Base-by-base conservation (phyloP, 768 basidiomycete genomes). In the Atractiella rhizophila region DNA sequence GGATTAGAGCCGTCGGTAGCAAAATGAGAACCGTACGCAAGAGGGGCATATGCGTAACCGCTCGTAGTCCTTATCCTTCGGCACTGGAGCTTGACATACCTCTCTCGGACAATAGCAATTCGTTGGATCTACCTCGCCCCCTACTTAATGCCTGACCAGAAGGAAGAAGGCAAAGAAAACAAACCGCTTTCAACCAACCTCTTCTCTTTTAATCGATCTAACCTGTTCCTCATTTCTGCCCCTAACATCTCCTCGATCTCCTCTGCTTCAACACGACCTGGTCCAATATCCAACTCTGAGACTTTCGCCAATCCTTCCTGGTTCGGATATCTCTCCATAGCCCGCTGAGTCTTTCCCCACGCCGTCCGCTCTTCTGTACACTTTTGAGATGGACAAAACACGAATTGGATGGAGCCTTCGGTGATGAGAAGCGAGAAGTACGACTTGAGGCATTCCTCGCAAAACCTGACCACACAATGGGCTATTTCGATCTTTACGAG, bases 401-500 rank as follows among this genome's bases (percentile, higher is more conserved):
- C 51, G 5, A 40, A 40, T 26, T 44, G 24, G 1, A 52, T 48
- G 15, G 52, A 37, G 4, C 53, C 53, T 37, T 54, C 53, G 18
- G 44, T 42, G 39, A 54, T 54, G 19, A 50, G 43, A 10, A 54
- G 39, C 24, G 38, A 35, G 37, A 48, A 54, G 35, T 50, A 54
- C 30, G 42, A 40, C 20, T 23, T 7, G n/a, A 52, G 39, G 41
- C 51, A 54, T 9, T 44, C 28, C 5, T 23, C 15, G 43, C 51
- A 52, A 35, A 52, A 50, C n/a, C n/a, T n/a, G n/a, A n/a, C n/a
- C n/a, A n/a, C n/a, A n/a, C n/a, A n/a, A n/a, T n/a, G n/a, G n/a
- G n/a, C n/a, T n/a, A n/a, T n/a, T n/a, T n/a, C n/a, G n/a, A n/a
- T n/a, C n/a, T n/a, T n/a, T n/a, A n/a, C n/a, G n/a, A n/a, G n/a